Percentiles rank a stretch among this genome's conserved stretches.
phyloP scores from a whole-genome alignment of 495 filamentous ascomycete genomes.

The Neurospora sp. region DNA sequence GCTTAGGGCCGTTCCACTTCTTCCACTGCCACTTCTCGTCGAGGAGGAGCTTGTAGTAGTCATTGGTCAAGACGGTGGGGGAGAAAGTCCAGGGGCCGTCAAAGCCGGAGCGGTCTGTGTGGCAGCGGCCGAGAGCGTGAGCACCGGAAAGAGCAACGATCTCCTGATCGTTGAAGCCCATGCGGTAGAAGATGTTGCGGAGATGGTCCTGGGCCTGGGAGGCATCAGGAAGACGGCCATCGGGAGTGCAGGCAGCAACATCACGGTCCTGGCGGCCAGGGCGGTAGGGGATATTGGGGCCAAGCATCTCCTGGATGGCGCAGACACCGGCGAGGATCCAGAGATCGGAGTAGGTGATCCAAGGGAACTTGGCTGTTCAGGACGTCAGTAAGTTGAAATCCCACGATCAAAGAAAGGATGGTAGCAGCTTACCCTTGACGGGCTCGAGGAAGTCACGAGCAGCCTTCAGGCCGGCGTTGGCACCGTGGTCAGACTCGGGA shows the following conservation, averaged over 20 bases:
- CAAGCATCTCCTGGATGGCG: slow-evolving; percentile 92
- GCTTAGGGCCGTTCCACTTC: slow-evolving; percentile 88
- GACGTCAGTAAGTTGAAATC: slow-evolving; percentile 21
- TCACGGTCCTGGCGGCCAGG: slow-evolving; percentile 80
- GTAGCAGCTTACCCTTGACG: slow-evolving; percentile 54
- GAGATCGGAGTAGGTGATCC: slow-evolving; percentile 93
- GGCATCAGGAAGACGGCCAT: slow-evolving; percentile 91
- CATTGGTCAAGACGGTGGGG: slow-evolving; percentile 88
- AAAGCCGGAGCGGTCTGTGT: slow-evolving; percentile 80
- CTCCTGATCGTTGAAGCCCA: slow-evolving; percentile 97
- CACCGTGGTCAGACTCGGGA: slow-evolving; percentile 85
- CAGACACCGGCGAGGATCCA: slow-evolving; percentile 85
- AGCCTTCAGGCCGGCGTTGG: slow-evolving; percentile 81
- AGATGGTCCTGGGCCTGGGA: slow-evolving; percentile 72
- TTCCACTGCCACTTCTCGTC: slow-evolving; percentile 86
- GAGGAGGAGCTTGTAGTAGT: slow-evolving; percentile 79
- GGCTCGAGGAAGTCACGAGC: slow-evolving; percentile 91
- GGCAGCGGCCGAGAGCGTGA: slow-evolving; percentile 88
- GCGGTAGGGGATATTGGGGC: slow-evolving; percentile 79
- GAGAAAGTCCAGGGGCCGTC: slow-evolving; percentile 95
- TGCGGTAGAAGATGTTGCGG: slow-evolving; percentile 87
- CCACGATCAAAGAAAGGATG: background rate
- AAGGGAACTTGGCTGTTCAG: slow-evolving; percentile 66
- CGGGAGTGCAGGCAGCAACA: slow-evolving; percentile 79
- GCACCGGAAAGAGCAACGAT: slow-evolving; percentile 87